Evolutionary conservation across 345 rosid species (phyloP).

Genomic region (Brassica carinata): DNA sequence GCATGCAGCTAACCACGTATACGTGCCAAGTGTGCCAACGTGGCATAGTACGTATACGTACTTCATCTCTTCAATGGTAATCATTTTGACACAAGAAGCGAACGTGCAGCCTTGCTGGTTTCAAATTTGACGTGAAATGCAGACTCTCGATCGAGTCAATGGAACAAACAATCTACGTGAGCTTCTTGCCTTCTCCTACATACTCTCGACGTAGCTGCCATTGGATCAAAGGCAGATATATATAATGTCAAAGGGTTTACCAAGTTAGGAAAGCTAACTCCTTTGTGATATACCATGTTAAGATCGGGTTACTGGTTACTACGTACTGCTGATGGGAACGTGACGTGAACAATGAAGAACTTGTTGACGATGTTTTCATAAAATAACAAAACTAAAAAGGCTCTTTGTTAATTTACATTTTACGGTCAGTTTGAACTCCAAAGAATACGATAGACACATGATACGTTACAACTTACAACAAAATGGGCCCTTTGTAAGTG

Average conservation of each 20-base stretch:
- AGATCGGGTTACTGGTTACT: not conserved
- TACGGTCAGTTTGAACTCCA: not conserved
- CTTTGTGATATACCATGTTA: slow-evolving; percentile 4
- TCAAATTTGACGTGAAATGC: not conserved
- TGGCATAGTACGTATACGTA: no score
- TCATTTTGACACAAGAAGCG: not conserved
- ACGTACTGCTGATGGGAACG: not conserved
- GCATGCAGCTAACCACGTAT: no score
- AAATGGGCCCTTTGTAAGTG: not conserved
- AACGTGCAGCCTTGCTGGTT: no score
- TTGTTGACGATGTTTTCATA: not conserved
- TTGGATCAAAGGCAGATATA: not conserved
- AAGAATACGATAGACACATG: not conserved
- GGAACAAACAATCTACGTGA: not conserved
- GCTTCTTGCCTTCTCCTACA: not conserved
- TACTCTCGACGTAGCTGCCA: not conserved
- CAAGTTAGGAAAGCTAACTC: not conserved
- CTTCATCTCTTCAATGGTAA: not conserved
- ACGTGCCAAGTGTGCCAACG: no score
- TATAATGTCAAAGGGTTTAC: not conserved
- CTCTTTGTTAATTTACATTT: not conserved
- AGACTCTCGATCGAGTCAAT: not conserved
- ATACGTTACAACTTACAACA: not conserved
- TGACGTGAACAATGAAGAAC: not conserved
- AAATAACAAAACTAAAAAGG: not conserved